Base-by-base conservation (phyloP, 345 rosid genomes). In the Dipteronia dyeriana region DNA sequence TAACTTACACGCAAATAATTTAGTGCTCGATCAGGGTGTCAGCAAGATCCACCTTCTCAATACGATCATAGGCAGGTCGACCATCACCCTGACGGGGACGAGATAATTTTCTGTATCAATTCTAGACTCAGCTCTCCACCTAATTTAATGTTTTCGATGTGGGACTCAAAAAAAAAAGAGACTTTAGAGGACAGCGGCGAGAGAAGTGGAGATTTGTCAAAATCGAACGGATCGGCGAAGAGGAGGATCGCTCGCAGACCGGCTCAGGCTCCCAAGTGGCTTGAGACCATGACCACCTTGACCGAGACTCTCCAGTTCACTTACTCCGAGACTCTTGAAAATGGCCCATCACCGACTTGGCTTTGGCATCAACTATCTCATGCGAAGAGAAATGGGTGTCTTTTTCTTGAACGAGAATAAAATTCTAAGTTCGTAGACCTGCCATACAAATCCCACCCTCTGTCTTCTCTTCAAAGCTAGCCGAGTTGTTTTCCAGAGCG, bases 341-440 rank as follows among this genome's bases (percentile, higher is more conserved):
- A 86, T 96, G 99, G 97, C 99, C 99, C 8, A 86, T 96, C 38
- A 97, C 88, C 26, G 97, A 96, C 86, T 85, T 96, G 78, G 99
- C 99, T 66, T 96, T 96, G 98, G 97, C 73, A 94, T 96, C 75
- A 96, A 94, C 82, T 94, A 89, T 79, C 87, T 96, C 64, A 87
- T 94, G 87, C 88, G 97, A 75, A 86, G 91, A 76, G 97, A 96
- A 94, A 12, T n/a, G 9, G 19, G n/a, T 26, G 39, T 60, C 26
- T 26, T 26, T 26, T n/a, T n/a, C n/a, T n/a, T n/a, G n/a, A n/a
- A n/a, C n/a, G n/a, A n/a, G n/a, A n/a, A n/a, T n/a, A n/a, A n/a
- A n/a, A n/a, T n/a, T n/a, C n/a, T n/a, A n/a, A n/a, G n/a, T n/a
- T n/a, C n/a, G n/a, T n/a, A n/a, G n/a, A n/a, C n/a, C n/a, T n/a